These are phyloP conservation scores for Penicillium sp. DNA, from an alignment of 2,329 filamentous ascomycete genomes.

Conservation along the genomic window DNA sequence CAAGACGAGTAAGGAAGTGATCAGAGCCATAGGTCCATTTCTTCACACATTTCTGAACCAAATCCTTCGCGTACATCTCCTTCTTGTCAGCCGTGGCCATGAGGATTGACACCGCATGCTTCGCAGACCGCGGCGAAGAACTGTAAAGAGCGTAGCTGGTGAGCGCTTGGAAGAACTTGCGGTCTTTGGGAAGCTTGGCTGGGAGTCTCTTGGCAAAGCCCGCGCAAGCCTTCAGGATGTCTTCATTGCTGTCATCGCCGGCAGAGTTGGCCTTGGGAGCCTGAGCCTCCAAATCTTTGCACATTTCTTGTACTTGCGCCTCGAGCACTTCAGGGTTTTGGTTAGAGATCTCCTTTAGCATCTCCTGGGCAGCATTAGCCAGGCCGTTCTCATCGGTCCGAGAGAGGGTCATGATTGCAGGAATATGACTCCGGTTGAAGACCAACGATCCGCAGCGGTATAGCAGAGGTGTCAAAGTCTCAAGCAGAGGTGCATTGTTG, in stretches of 20 bases:
- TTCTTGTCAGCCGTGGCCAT: slow-evolving; percentile 71
- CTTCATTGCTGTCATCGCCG: slow-evolving; percentile 71
- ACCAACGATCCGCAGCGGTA: slow-evolving; percentile 79
- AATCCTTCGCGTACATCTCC: slow-evolving; percentile 77
- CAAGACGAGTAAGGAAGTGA: slow-evolving; percentile 61
- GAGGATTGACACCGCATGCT: slow-evolving; percentile 88
- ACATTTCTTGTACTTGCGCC: slow-evolving; percentile 84
- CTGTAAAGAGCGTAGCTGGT: slow-evolving; percentile 79
- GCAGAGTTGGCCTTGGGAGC: slow-evolving; percentile 63
- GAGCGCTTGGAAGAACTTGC: slow-evolving; percentile 74
- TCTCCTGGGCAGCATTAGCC: slow-evolving; percentile 73
- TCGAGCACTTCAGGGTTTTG: slow-evolving; percentile 87
- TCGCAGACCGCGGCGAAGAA: slow-evolving; percentile 73
- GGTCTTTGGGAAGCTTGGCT: slow-evolving; percentile 72
- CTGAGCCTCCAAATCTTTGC: slow-evolving; percentile 75
- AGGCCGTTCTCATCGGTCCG: slow-evolving; percentile 76
- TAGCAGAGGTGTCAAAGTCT: slow-evolving; percentile 74
- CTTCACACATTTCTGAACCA: slow-evolving; percentile 70
- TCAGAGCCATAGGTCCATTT: slow-evolving; percentile 67
- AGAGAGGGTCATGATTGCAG: slow-evolving; percentile 81
- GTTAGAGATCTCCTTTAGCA: slow-evolving; percentile 87
- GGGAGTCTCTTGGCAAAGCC: slow-evolving; percentile 85
- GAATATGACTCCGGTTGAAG: slow-evolving; percentile 91
- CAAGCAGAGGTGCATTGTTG: slow-evolving; percentile 58
- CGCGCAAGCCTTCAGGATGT: slow-evolving; percentile 89